Conservation (phyloP, 2,329 filamentous ascomycete species). For the Neonectria magnoliae region DNA sequence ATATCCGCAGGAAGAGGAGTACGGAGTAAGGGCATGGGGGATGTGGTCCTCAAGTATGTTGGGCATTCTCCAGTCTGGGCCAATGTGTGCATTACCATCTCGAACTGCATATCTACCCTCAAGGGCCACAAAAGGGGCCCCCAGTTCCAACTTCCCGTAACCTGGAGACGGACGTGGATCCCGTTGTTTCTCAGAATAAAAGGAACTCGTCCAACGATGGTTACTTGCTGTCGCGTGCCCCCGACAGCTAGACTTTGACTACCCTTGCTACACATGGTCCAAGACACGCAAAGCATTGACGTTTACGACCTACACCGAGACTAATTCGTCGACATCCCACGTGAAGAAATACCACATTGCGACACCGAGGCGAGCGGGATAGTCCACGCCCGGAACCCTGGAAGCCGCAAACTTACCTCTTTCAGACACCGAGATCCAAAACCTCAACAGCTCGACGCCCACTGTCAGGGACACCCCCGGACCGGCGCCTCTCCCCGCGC, state of each 20-base stretch:
- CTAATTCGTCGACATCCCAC: constrained; percentile 27
- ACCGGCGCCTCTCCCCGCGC: constrained; percentile 18
- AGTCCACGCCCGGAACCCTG: not conserved
- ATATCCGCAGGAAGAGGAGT: not conserved
- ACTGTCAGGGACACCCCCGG: constrained; percentile 2
- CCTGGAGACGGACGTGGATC: not conserved
- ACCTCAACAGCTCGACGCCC: constrained; percentile 25
- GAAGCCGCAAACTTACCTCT: constrained; percentile 29
- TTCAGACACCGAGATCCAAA: constrained; percentile 39
- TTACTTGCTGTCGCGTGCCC: constrained; percentile 13
- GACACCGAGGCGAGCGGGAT: constrained; percentile 36
- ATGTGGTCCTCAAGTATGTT: not conserved
- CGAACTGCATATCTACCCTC: constrained; percentile 2
- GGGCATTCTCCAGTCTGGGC: not conserved
- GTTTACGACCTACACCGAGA: not conserved
- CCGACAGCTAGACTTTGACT: constrained; percentile 1
- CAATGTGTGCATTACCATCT: not conserved
- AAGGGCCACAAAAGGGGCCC: not conserved
- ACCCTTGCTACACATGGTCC: not conserved
- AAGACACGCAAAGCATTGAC: constrained; percentile 3
- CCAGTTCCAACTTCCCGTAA: not conserved
- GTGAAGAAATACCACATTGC: constrained; percentile 40
- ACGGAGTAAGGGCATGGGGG: not conserved
- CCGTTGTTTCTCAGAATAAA: not conserved
- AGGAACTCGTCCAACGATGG: constrained; percentile 14